Percentiles rank a stretch among this genome's conserved stretches.
phyloP scores from a whole-genome alignment of 1,139 yeast genomes.

The Taphrina pruni region DNA sequence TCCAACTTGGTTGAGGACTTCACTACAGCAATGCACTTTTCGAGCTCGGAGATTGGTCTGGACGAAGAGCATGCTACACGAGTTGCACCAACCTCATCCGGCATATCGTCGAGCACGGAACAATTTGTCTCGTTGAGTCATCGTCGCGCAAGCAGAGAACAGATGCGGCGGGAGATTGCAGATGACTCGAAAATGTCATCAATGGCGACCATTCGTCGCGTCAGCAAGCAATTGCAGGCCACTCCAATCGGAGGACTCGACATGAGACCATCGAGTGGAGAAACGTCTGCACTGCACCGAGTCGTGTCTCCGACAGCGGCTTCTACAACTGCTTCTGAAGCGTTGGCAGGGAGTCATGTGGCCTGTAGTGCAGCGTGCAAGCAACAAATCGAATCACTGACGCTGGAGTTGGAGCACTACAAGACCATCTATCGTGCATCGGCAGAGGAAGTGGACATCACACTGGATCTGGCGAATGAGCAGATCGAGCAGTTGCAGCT shows the following conservation, averaged over 20 bases:
- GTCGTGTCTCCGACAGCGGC: background rate
- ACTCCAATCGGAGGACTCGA: conserved; percentile 14
- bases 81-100: background rate
- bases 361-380: conserved; percentile 14
- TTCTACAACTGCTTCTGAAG: background rate
- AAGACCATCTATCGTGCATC: conserved; percentile 26
- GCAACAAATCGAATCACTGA: conserved; percentile 19
- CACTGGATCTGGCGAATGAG: conserved; percentile 36
- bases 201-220: conserved; percentile 12
- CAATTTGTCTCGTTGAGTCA: background rate
- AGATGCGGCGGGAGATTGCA: conserved; percentile 12
- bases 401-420: conserved; percentile 35
- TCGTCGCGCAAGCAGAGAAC: conserved; percentile 24
- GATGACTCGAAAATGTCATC: background rate
- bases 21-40: conserved; percentile 19
- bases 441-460: conserved; percentile 35
- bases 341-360: background rate
- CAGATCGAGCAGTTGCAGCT: conserved; percentile 28
- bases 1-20: conserved; percentile 9
- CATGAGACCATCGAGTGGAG: background rate
- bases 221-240: conserved; percentile 13
- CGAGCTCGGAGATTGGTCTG: background rate
- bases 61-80: background rate
- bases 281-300: background rate
- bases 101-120: background rate